phyloP scores from a whole-genome alignment of 2,329 filamentous ascomycete species.

The Fusarium goolgardi region DNA sequence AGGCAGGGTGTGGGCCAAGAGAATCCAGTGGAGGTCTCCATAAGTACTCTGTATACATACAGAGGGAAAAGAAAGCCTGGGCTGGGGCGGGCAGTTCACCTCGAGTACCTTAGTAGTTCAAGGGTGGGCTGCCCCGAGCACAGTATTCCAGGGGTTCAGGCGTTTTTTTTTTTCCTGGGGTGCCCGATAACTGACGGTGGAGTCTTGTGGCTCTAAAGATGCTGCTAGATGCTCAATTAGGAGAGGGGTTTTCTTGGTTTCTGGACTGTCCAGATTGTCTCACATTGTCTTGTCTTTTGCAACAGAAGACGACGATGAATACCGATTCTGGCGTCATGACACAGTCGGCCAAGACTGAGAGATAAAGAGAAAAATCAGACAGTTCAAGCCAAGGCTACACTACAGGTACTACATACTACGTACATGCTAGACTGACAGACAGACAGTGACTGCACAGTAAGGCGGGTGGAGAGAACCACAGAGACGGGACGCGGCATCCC shows the following conservation, averaged over 20 bases:
- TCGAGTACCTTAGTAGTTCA: background rate
- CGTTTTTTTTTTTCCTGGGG: conserved; percentile 35
- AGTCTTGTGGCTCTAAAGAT: conserved; percentile 8
- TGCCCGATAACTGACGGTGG: conserved; percentile 16
- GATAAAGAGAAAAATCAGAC: background rate
- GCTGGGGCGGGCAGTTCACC: conserved; percentile 7
- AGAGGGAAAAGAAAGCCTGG: conserved; percentile 8
- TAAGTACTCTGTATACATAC: background rate
- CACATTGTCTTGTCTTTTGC: conserved; percentile 19
- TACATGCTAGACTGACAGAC: background rate
- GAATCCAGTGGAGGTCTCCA: background rate
- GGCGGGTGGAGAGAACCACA: conserved; percentile 29
- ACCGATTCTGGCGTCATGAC: conserved; percentile 2
- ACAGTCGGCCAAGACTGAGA: conserved; percentile 6
- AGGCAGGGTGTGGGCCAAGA: conserved; percentile 17
- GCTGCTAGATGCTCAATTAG: conserved; percentile 18
- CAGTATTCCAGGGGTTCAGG: conserved; percentile 31
- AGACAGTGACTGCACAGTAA: conserved; percentile 15
- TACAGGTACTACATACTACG: background rate
- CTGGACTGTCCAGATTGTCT: conserved; percentile 31
- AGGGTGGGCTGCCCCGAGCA: conserved; percentile 31
- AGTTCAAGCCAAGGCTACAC: conserved; percentile 5
- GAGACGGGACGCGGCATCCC: conserved; percentile 34
- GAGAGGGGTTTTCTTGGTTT: conserved; percentile 12
- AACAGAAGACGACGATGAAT: conserved; percentile 1